Evolutionary conservation across 768 basidiomycete genomes (phyloP).

Genomic region (Podaxis sp.): DNA sequence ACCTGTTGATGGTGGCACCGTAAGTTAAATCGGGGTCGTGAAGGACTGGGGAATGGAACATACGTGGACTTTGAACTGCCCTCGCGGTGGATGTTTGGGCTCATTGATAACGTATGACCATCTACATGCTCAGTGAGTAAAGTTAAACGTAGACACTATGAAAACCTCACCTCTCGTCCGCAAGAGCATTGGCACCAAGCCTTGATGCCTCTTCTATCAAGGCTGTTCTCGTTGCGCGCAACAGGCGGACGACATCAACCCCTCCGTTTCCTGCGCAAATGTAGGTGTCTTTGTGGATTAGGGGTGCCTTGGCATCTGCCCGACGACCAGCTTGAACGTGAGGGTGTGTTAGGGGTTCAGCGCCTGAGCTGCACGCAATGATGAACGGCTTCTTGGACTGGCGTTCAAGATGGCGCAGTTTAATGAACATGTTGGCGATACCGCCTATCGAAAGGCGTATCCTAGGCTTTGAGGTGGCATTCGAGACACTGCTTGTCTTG

Average conservation of each 20-base stretch:
- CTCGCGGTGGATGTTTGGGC: slow-evolving; percentile 44
- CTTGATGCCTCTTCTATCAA: slow-evolving; percentile 46
- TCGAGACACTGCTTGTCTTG: neutral
- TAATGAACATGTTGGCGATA: slow-evolving; percentile 53
- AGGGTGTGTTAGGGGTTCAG: slow-evolving; percentile 35
- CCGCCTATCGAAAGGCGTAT: slow-evolving; percentile 28
- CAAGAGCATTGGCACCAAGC: slow-evolving; percentile 55
- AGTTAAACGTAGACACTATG: slow-evolving; percentile 14
- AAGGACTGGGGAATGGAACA: slow-evolving; percentile 16
- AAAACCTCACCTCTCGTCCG: slow-evolving; percentile 59
- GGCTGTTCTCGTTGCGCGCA: slow-evolving; percentile 48
- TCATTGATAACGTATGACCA: slow-evolving; percentile 61
- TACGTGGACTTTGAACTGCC: slow-evolving; percentile 60
- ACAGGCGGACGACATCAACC: slow-evolving; percentile 54
- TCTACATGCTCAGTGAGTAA: slow-evolving; percentile 30
- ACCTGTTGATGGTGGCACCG: slow-evolving; percentile 36
- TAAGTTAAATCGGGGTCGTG: neutral
- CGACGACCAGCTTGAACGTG: slow-evolving; percentile 22
- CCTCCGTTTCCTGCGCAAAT: slow-evolving; percentile 47
- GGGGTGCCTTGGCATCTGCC: slow-evolving; percentile 18
- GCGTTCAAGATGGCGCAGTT: slow-evolving; percentile 37
- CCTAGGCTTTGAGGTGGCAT: neutral
- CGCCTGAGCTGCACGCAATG: slow-evolving; percentile 31
- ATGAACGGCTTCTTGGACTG: slow-evolving; percentile 23
- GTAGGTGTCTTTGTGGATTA: slow-evolving; percentile 39